Evolutionary conservation across 192 early-diverging fungal species (phyloP).

Genomic region (Umbelopsis sp.): DNA sequence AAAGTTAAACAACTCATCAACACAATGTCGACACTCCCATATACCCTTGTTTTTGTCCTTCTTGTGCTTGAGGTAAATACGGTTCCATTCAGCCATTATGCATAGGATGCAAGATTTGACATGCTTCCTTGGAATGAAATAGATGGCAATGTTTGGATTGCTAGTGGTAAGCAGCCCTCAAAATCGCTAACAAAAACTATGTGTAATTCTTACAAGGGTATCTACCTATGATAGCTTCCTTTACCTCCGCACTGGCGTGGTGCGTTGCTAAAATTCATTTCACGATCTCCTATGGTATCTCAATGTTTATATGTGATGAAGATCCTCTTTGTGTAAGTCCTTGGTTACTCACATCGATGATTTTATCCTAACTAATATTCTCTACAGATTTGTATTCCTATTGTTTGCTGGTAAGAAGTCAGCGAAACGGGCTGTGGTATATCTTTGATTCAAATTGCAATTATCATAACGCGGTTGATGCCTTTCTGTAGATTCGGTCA

Average conservation of each 20-base stretch:
- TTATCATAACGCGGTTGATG: neutral
- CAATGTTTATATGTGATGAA: slow-evolving; percentile 45
- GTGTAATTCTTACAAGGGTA: neutral
- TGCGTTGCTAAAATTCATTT: slow-evolving; percentile 47
- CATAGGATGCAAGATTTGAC: neutral
- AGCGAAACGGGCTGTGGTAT: no score
- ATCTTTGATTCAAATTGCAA: no score
- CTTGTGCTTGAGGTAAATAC: slow-evolving; percentile 48
- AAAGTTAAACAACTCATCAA: neutral
- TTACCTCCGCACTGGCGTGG: slow-evolving; percentile 52
- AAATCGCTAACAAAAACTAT: no score
- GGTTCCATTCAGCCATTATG: neutral
- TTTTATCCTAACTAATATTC: neutral
- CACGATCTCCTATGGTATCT: slow-evolving; percentile 46
- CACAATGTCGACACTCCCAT: slow-evolving; percentile 41
- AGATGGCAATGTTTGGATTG: slow-evolving; percentile 27
- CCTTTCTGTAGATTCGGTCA: slow-evolving; percentile 49
- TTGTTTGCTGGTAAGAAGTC: slow-evolving; percentile 53
- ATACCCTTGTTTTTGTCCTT: slow-evolving; percentile 50
- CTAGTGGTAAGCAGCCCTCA: slow-evolving; percentile 12
- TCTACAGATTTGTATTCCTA: slow-evolving; percentile 51
- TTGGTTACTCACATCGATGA: neutral
- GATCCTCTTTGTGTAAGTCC: slow-evolving; percentile 53
- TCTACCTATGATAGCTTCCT: slow-evolving; percentile 43
- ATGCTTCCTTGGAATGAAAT: neutral